Conservation (phyloP, 768 basidiomycete genomes). For the Suillus fuscotomentosus region DNA sequence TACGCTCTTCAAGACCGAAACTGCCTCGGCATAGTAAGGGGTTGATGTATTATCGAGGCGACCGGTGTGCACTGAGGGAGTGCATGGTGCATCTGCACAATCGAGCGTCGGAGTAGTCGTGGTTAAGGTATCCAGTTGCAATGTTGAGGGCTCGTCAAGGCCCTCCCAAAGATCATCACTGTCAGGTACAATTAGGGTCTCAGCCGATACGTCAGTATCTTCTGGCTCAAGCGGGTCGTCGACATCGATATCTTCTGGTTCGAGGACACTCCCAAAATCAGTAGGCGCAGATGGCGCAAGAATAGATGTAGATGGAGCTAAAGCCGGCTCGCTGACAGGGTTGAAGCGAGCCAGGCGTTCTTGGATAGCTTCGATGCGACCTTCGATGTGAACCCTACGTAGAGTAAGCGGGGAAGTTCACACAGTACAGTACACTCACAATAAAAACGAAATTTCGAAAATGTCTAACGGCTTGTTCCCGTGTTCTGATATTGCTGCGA, state of each 20-base stretch:
- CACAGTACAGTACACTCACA: neutral
- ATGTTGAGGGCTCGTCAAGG: constrained; percentile 37
- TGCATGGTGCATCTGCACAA: constrained; percentile 12
- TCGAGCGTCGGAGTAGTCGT: constrained; percentile 16
- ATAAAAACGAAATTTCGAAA: neutral
- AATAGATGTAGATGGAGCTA: constrained; percentile 3
- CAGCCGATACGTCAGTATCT: constrained; percentile 16
- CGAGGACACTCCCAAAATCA: neutral
- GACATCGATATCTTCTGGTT: constrained; percentile 6
- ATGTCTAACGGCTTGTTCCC: neutral
- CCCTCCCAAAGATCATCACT: constrained; percentile 52
- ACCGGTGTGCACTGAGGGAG: constrained; percentile 2
- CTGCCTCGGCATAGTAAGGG: constrained; percentile 29
- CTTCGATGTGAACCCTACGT: constrained; percentile 33
- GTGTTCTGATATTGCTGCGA: neutral
- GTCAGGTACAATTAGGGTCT: constrained; percentile 24
- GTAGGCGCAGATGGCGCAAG: neutral
- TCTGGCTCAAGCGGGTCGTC: constrained; percentile 19
- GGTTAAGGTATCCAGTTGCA: constrained; percentile 27
- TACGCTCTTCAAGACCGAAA: constrained; percentile 29
- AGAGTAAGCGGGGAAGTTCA: constrained; percentile 22
- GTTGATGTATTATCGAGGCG: constrained; percentile 33
- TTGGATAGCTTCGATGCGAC: constrained; percentile 39
- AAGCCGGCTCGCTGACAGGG: neutral
- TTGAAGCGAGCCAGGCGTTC: constrained; percentile 27